Conservation (phyloP, 2,329 filamentous ascomycete species). For the Ceratocystis alfenasii region DNA sequence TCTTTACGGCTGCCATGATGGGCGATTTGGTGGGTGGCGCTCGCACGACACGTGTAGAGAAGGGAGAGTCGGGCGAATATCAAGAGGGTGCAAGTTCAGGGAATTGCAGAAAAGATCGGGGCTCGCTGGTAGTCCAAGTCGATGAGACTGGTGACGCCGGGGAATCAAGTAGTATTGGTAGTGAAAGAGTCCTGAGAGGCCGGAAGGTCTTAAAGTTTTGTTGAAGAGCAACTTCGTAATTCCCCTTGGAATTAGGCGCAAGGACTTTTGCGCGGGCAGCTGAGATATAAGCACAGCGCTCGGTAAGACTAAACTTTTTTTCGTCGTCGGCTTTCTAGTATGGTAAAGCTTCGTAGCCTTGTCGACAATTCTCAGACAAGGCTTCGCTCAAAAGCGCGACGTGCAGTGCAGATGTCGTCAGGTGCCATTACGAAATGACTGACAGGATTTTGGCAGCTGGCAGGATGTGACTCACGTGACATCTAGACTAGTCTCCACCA, state of each 20-base stretch:
- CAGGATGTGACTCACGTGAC: neutral
- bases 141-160: neutral
- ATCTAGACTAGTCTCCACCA: neutral
- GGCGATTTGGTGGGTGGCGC: conserved; percentile 10
- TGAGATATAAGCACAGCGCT: neutral
- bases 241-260: neutral
- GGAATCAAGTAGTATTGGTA: neutral
- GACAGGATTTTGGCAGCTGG: neutral
- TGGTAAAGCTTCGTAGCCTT: conserved; percentile 5
- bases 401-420: neutral
- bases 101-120: neutral
- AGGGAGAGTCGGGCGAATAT: neutral
- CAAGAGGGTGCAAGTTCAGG: neutral
- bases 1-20: conserved; percentile 56
- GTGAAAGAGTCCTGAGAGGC: too few relatives aligned
- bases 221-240: neutral
- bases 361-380: neutral
- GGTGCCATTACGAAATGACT: neutral
- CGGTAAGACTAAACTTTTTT: neutral
- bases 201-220: too few relatives aligned
- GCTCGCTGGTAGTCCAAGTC: neutral
- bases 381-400: neutral
- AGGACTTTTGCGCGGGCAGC: neutral
- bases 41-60: neutral
- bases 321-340: neutral